Evolutionary conservation across 768 basidiomycete genomes (phyloP).

Genomic region (Mycena venus): DNA sequence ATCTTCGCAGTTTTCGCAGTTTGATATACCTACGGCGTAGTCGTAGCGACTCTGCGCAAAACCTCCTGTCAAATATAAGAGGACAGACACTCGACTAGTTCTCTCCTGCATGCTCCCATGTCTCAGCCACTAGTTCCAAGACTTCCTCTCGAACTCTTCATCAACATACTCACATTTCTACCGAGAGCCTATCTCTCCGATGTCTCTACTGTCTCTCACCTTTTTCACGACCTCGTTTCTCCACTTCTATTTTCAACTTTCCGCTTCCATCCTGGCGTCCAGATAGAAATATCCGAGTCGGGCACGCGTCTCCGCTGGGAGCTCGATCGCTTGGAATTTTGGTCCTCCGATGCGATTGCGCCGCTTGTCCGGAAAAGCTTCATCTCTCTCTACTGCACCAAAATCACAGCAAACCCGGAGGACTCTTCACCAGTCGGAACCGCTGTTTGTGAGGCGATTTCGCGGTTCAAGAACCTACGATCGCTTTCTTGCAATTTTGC

Average conservation of each 20-base stretch:
- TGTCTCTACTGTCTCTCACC: background rate
- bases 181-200: background rate
- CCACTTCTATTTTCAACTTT: background rate
- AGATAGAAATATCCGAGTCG: background rate
- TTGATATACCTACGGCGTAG: no score
- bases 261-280: background rate
- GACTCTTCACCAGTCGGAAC: background rate
- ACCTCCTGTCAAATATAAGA: no score
- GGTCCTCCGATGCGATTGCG: background rate
- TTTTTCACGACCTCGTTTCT: background rate
- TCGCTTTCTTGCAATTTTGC: background rate
- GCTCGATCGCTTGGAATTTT: background rate
- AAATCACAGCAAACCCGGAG: background rate
- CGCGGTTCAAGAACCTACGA: background rate
- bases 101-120: background rate
- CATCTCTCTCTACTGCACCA: background rate
- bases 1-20: no score
- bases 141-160: constrained; percentile 4
- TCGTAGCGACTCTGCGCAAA: no score
- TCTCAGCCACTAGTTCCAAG: background rate
- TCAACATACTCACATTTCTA: background rate
- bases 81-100: no score
- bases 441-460: background rate
- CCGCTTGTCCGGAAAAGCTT: background rate
- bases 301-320: background rate